A percentile compares a stretch with the other conserved stretches of the same genome.
Conservation (phyloP, 257 asterid species). For the Penstemon barbatus region DNA sequence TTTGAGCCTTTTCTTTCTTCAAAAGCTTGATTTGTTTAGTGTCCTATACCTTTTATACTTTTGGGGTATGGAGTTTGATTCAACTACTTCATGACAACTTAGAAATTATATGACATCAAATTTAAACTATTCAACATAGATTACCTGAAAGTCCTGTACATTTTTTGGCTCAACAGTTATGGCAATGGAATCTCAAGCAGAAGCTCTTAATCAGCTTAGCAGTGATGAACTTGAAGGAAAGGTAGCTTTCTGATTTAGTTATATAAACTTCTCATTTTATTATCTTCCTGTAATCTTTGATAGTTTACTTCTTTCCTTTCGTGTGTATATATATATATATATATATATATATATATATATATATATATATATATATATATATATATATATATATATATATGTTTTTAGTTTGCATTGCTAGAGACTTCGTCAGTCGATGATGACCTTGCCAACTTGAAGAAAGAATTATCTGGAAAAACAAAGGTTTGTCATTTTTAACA, state of each 20-base stretch:
- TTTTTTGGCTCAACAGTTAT: conserved; percentile 49
- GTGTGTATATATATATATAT: no score
- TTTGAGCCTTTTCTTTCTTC: background rate
- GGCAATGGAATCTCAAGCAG: conserved; percentile 96
- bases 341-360: no score
- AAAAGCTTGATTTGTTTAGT: conserved; percentile 1
- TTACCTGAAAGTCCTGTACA: conserved; percentile 21
- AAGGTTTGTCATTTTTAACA: conserved; percentile 40
- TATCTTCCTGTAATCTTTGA: background rate
- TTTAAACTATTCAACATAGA: background rate
- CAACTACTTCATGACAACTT: background rate
- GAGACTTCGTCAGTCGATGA: conserved; percentile 94
- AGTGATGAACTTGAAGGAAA: conserved; percentile 94
- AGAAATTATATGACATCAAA: background rate
- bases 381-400: no score
- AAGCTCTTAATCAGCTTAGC: conserved; percentile 75
- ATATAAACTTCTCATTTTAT: background rate
- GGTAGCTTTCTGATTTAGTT: conserved; percentile 42
- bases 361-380: no score
- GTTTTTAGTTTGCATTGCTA: conserved; percentile 72
- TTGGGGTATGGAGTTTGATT: conserved; percentile 4
- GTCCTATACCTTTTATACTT: background rate
- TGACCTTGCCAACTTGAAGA: conserved; percentile 77
- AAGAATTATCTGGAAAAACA: conserved; percentile 67
- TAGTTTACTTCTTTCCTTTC: background rate